Evolutionary conservation across 495 filamentous ascomycete species (phyloP).

Genomic region (Aspergillus egyptiacus): DNA sequence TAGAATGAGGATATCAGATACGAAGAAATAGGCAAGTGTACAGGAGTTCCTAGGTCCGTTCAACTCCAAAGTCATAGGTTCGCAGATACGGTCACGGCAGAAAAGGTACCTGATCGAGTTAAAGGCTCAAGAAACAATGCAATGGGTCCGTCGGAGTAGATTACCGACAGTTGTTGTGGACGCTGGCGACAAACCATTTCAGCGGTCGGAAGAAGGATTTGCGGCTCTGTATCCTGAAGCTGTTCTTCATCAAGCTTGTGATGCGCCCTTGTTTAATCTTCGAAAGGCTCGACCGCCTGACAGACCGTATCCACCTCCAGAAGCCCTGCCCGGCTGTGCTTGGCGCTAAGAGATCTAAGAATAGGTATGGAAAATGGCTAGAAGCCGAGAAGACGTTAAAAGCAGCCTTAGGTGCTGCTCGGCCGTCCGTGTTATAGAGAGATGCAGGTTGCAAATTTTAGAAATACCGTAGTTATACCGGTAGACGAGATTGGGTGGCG

Average conservation of each 20-base stretch:
- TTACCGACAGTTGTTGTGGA: not conserved
- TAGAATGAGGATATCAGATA: too few relatives aligned
- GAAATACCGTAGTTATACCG: not conserved
- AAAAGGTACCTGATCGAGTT: too few relatives aligned
- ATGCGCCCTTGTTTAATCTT: not conserved
- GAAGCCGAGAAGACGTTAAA: conserved; percentile 6
- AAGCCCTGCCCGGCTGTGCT: not conserved
- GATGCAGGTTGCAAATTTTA: not conserved
- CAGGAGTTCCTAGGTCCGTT: too few relatives aligned
- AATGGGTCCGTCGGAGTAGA: not conserved
- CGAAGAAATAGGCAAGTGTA: too few relatives aligned
- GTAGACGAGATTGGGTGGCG: conserved; percentile 2
- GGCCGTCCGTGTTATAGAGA: not conserved
- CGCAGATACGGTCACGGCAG: too few relatives aligned
- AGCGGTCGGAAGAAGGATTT: not conserved
- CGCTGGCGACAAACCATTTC: not conserved
- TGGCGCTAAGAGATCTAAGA: conserved; percentile 10
- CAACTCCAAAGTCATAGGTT: not conserved
- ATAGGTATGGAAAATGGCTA: conserved; percentile 13
- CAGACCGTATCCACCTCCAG: not conserved
- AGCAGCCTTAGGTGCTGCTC: conserved; percentile 4
- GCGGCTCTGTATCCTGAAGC: conserved; percentile 1
- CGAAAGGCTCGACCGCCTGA: not conserved
- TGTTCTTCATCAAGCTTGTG: conserved; percentile 4
- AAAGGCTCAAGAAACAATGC: not conserved